phyloP scores from a whole-genome alignment of 495 filamentous ascomycete species.

The Neurospora terricola region DNA sequence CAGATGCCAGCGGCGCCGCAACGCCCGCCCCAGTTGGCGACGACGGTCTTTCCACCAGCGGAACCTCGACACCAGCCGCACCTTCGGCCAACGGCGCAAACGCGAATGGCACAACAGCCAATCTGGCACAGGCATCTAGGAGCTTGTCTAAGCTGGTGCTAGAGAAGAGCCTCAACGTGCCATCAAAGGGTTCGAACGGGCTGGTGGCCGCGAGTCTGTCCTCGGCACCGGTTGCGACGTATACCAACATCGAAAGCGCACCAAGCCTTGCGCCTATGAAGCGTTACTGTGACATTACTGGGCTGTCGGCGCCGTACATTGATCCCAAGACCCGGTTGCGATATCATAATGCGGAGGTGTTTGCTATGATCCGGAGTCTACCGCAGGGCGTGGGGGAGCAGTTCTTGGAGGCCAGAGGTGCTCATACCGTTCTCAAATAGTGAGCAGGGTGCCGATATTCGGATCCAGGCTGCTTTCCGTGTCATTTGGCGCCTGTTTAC shows the following conservation, averaged over 20 bases:
- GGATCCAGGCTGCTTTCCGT: neutral
- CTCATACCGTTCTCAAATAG: constrained; percentile 82
- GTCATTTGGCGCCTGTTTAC: neutral
- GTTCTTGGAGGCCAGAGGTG: constrained; percentile 80
- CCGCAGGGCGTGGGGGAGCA: constrained; percentile 72
- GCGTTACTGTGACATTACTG: constrained; percentile 92
- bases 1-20: constrained; percentile 62
- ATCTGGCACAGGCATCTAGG: constrained; percentile 74
- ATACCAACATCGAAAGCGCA: constrained; percentile 89
- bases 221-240: constrained; percentile 71
- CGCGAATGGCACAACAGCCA: constrained; percentile 29
- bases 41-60: constrained; percentile 44
- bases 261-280: constrained; percentile 68
- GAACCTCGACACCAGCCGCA: constrained; percentile 49
- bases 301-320: constrained; percentile 74
- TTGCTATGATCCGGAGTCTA: constrained; percentile 63
- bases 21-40: constrained; percentile 49
- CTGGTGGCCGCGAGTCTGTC: constrained; percentile 10
- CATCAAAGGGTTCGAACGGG: constrained; percentile 22
- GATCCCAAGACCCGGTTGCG: constrained; percentile 88
- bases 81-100: constrained; percentile 20
- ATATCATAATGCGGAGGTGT: constrained; percentile 86
- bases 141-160: constrained; percentile 76
- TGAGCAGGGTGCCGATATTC: neutral
- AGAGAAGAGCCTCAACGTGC: constrained; percentile 46